Base-by-base conservation (phyloP, 768 basidiomycete species). In the Lentinula lateritia region DNA sequence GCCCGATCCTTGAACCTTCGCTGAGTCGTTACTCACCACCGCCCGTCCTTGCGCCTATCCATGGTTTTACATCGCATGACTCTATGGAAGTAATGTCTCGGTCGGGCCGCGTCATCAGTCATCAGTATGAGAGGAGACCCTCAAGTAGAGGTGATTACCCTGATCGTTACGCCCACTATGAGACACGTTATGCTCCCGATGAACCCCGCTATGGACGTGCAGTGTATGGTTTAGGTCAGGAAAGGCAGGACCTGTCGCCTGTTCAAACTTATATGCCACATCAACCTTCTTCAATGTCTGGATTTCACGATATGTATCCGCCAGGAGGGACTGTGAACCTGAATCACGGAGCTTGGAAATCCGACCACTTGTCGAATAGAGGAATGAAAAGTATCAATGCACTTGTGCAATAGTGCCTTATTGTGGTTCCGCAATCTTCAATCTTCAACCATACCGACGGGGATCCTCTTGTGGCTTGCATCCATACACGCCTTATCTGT, bases 1-100 rank as follows among this genome's bases (percentile, higher is more conserved):
- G 67, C 15, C 72, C 73, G 0, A 52, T 60, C 9, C 15, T 60
- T 10, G 59, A 20, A 15, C 59, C 59, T 67, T 23, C 65, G 43
- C 53, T 63, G 63, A 55, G 68, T 65, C 72, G 83, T 42, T 83
- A 81, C 60, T 83, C 81, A 0, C 83, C 84, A 0, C 83, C 85
- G 34, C 83, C 83, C 0, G 77, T 74, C 6, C 72, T 86, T 35
- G 83, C 84, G 20, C 84, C 84, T 2, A 84, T 85, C 42, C 84
- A 85, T 53, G 76, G 60, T 10, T 60, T 60, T 39, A 5, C 50
- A 5, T 52, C 48, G 32, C 50, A 50, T 60, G 41, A 60, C 18
- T 36, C 45, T 34, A 20, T 35, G 10, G 50, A 32, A 36, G 50
- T 10, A 10, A 28, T 45, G 8, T 23, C 58, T n/a, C 36, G 58